Evolutionary conservation across 2,329 filamentous ascomycete species (phyloP), one percentile per base, ranked within the genome.

Genomic region (Cercospora berteroae): DNA sequence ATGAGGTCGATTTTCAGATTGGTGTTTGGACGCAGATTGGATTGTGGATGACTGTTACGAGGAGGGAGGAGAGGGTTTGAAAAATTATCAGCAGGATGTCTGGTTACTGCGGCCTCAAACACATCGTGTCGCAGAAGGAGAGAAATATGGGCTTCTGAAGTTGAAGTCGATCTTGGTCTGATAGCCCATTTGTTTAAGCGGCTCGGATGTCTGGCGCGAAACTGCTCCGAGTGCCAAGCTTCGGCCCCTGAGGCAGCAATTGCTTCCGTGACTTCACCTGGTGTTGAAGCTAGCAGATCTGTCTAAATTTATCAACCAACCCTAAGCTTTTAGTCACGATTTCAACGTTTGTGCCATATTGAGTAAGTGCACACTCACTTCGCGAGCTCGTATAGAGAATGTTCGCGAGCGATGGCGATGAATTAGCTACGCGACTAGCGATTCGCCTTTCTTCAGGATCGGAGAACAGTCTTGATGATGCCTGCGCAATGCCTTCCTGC

Each of bases 31-130:
- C 64, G 27, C 64, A 69, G 57, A 48, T 48, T 31, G 64, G 67
- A 10, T 66, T 69, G 64, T 69, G 67, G 67, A 42, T 69, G 36
- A 48, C 50, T 29, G 60, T 63, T 5, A 63, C 61, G 18, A 52
- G 23, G 20, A 52, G 52, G 39, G 33, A 58, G 1, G 18, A 12
- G 64, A 2, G 48, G 55, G 23, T 27, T 20, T 61, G 44, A 60
- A 13, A 1, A 4, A 2, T 56, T 13, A 36, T 36, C 5, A 36
- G 33, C 5, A 36, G 33, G 33, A 13, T 13, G 4, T 2, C 29
- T 10, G 29, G 29, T 10, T 9, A 12, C 10, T 12, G 31, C 31
- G 13, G 12, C 9, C 31, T 13, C 12, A 36, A 13, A 36, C 31
- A 5, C 31, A 13, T 36, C 31, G 31, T 13, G 13, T 1, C 3